phyloP scores from a whole-genome alignment of 805 yeast species.

The Debaryomyces tyrocola region DNA sequence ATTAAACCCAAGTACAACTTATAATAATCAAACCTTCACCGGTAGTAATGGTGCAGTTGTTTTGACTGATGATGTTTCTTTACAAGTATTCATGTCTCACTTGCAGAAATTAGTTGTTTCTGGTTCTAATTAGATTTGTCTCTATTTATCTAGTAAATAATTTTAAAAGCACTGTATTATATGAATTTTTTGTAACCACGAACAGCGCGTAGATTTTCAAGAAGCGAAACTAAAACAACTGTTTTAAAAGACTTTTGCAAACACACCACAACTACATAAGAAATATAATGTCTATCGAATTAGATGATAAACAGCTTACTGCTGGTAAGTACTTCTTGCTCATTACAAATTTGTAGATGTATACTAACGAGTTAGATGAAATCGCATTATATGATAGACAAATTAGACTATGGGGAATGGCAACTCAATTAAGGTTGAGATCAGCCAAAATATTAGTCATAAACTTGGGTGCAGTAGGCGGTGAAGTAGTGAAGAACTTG shows the following conservation, averaged over 20 bases:
- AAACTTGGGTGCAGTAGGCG: constrained; percentile 74
- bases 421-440: constrained; percentile 78
- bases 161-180: not conserved
- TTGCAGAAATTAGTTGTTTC: constrained; percentile 85
- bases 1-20: constrained; percentile 89
- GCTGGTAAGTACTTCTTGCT: constrained; percentile 1
- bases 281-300: not conserved
- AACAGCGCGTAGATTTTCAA: not conserved
- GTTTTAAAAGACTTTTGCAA: no score
- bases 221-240: not conserved
- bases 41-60: constrained; percentile 67
- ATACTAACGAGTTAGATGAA: constrained; percentile 52
- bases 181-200: not conserved
- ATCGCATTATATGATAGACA: constrained; percentile 93
- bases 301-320: constrained; percentile 1
- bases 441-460: constrained; percentile 69
- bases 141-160: not conserved
- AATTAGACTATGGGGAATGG: constrained; percentile 93
- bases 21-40: constrained; percentile 57
- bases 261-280: no score
- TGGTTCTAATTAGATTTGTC: constrained; percentile 29
- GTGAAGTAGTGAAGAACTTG: constrained; percentile 80
- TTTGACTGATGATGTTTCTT: constrained; percentile 92
- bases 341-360: not conserved
- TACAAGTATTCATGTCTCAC: constrained; percentile 94